phyloP scores from a whole-genome alignment of 2,329 filamentous ascomycete species.

The Neophaeococcomyces aloes region DNA sequence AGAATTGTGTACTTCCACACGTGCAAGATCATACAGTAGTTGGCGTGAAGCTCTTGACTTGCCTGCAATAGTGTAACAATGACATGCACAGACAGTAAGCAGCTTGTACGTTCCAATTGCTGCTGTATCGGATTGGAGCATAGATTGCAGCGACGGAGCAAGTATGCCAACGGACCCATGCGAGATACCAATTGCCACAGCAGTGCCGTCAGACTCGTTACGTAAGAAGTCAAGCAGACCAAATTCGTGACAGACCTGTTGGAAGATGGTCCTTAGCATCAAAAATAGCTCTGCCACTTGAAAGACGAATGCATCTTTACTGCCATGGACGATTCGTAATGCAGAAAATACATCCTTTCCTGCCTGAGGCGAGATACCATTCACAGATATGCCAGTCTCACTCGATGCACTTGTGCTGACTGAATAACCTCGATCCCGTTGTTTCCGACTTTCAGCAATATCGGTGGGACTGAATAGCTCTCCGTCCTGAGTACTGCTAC shows the following conservation, averaged over 20 bases:
- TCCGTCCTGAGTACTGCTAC: neutral
- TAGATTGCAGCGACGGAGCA: neutral
- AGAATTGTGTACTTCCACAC: slow-evolving; percentile 65
- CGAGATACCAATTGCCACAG: neutral
- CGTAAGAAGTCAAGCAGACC: neutral
- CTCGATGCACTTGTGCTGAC: neutral
- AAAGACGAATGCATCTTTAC: slow-evolving; percentile 3
- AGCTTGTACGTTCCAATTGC: slow-evolving; percentile 42
- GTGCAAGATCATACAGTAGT: slow-evolving; percentile 72
- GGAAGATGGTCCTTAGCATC: slow-evolving; percentile 1
- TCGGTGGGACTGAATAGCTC: neutral
- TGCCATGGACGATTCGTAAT: slow-evolving; percentile 3
- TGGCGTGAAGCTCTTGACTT: slow-evolving; percentile 57
- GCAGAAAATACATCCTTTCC: neutral
- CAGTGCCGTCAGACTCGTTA: too few relatives aligned
- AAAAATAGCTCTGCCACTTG: slow-evolving; percentile 4
- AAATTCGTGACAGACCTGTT: neutral
- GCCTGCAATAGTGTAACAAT: slow-evolving; percentile 64
- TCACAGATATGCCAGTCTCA: neutral
- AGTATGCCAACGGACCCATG: neutral
- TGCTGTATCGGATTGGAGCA: neutral
- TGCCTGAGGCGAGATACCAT: neutral
- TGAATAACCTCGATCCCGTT: neutral
- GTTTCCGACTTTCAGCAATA: neutral
- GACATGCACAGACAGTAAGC: slow-evolving; percentile 54